These are phyloP conservation scores for Pochonia chlamydosporia DNA, from an alignment of 2,329 filamentous ascomycete species.

Conservation along the genomic window DNA sequence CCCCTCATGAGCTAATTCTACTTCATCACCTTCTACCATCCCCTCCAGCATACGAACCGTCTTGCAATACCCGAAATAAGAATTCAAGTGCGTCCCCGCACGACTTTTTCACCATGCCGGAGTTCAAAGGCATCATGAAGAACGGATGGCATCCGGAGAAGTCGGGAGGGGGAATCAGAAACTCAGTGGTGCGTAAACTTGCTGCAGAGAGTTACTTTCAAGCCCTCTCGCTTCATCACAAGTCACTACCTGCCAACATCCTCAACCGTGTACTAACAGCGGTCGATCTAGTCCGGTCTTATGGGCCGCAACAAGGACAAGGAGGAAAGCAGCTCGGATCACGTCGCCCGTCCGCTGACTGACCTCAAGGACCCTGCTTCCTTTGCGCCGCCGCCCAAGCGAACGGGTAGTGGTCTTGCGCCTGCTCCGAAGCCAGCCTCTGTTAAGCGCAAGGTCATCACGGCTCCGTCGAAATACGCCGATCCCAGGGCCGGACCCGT, in stretches of 20 bases:
- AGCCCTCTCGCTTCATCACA: too few species aligned
- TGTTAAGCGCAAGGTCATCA: slow-evolving; percentile 19
- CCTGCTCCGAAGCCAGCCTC: slow-evolving; percentile 18
- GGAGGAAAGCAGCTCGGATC: slow-evolving; percentile 21
- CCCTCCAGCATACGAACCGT: too few species aligned
- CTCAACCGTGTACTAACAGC: too few species aligned
- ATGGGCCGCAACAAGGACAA: slow-evolving; percentile 35
- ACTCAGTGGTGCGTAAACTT: slow-evolving; percentile 33
- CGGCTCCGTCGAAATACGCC: slow-evolving; percentile 27
- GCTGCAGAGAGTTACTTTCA: slow-evolving; percentile 5
- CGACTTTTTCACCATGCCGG: slow-evolving; percentile 29
- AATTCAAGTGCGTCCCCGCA: not conserved
- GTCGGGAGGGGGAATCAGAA: slow-evolving; percentile 25
- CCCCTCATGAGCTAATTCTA: too few species aligned
- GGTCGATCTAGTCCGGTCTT: slow-evolving; percentile 37
- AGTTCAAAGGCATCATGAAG: slow-evolving; percentile 43
- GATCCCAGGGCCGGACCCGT: slow-evolving; percentile 19
- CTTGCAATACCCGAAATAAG: not conserved
- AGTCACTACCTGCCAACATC: too few species aligned
- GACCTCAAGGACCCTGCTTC: slow-evolving; percentile 68
- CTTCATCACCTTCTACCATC: too few species aligned
- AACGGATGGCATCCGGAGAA: slow-evolving; percentile 49
- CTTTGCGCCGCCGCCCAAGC: slow-evolving; percentile 78
- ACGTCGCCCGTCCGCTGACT: slow-evolving; percentile 55
- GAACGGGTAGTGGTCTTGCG: slow-evolving; percentile 29